Percentiles rank a stretch among this genome's conserved stretches.
Conservation (phyloP, 768 basidiomycete genomes). For the Calocera viscosa region DNA sequence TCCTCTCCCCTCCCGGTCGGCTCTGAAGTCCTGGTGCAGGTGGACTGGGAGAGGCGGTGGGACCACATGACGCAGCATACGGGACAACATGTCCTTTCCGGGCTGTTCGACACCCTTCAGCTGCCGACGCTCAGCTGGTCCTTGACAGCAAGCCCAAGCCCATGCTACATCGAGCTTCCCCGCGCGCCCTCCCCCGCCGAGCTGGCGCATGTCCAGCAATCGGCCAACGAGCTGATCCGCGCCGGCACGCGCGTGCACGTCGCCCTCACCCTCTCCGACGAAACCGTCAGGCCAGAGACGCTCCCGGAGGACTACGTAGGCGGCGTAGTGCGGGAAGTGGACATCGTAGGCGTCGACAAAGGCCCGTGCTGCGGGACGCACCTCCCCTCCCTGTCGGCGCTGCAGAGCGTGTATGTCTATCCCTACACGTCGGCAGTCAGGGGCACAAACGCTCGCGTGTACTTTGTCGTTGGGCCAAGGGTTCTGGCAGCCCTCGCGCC, state of each 20-base stretch:
- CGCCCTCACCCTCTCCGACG: neutral
- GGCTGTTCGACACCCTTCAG: constrained; percentile 55
- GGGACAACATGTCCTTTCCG: constrained; percentile 70
- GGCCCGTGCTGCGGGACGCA: constrained; percentile 81
- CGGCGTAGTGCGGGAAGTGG: constrained; percentile 62
- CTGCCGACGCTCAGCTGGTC: constrained; percentile 74
- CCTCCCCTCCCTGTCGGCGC: constrained; percentile 46
- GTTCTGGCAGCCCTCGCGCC: constrained; percentile 50
- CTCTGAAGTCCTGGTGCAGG: constrained; percentile 41
- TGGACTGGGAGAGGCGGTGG: constrained; percentile 51
- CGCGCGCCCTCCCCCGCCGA: constrained; percentile 54
- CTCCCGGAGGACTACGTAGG: constrained; percentile 65
- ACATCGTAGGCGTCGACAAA: constrained; percentile 71
- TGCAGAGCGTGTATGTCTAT: constrained; percentile 51
- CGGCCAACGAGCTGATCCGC: constrained; percentile 54
- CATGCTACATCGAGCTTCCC: constrained; percentile 66
- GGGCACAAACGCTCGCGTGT: constrained; percentile 56
- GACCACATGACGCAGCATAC: constrained; percentile 83
- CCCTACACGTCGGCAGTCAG: constrained; percentile 55
- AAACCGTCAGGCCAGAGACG: constrained; percentile 25
- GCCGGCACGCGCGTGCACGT: constrained; percentile 56
- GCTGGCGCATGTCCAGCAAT: constrained; percentile 45
- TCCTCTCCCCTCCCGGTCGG: constrained; percentile 40
- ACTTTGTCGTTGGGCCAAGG: constrained; percentile 73
- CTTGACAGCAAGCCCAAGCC: constrained; percentile 51